Percentiles rank a stretch among this genome's conserved stretches.
These are phyloP conservation scores for Astragalus membranaceus DNA, from an alignment of 306 rosid genomes.

Conservation along the genomic window DNA sequence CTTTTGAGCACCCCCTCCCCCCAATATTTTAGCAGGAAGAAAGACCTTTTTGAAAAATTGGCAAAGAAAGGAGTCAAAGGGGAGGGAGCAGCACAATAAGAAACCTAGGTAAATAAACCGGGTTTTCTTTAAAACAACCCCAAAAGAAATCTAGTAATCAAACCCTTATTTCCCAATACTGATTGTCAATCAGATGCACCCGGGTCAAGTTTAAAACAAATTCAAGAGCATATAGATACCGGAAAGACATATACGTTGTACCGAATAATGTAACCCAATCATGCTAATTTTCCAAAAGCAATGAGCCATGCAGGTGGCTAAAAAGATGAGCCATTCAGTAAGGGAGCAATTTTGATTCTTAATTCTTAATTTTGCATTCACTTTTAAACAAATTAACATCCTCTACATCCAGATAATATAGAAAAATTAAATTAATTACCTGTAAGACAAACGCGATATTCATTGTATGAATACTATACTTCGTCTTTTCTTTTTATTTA, in stretches of 20 bases:
- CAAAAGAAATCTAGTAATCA: neutral
- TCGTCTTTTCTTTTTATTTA: neutral
- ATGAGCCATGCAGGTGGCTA: neutral
- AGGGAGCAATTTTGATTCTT: neutral
- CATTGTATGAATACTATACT: neutral
- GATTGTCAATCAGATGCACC: neutral
- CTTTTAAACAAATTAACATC: neutral
- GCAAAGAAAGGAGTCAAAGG: slow-evolving; percentile 5
- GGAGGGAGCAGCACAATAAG: neutral
- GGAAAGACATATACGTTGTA: neutral
- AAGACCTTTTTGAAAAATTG: neutral
- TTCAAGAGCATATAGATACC: neutral
- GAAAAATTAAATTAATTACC: neutral
- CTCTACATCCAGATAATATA: neutral
- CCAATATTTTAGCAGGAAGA: neutral
- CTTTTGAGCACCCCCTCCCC: neutral
- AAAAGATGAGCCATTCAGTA: neutral
- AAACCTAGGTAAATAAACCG: neutral
- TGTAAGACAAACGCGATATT: neutral
- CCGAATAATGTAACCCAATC: neutral
- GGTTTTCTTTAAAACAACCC: neutral
- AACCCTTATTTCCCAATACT: neutral
- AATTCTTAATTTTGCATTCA: too few species aligned
- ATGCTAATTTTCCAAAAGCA: neutral
- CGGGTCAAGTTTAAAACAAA: neutral